Percentiles rank a stretch among this genome's conserved stretches.
Evolutionary conservation across 106 monocot genomes (phyloP).

Genomic region (Phalaenopsis equestris): DNA sequence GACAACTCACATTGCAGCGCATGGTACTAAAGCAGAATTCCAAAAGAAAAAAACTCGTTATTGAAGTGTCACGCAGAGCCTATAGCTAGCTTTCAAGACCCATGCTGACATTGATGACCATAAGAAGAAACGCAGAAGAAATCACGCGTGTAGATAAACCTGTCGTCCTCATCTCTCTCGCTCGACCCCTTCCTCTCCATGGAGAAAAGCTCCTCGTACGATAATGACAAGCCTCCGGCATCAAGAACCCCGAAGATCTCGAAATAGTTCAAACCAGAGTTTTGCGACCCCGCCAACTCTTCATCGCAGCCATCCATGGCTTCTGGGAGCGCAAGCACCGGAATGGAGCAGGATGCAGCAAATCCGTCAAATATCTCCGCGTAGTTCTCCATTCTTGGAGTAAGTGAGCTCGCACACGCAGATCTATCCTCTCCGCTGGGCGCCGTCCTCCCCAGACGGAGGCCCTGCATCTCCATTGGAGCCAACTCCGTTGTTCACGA

Average conservation of each 20-base stretch:
- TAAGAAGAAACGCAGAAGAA: not conserved
- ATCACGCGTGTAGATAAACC: not conserved
- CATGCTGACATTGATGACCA: not conserved
- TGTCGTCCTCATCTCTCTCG: not conserved
- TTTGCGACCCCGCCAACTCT: not conserved
- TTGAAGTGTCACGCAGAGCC: not conserved
- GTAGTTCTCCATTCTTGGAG: conserved; percentile 39
- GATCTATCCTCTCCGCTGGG: conserved; percentile 12
- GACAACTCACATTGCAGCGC: not conserved
- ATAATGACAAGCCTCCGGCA: conserved; percentile 33
- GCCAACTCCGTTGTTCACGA: not conserved
- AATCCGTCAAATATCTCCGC: conserved; percentile 74
- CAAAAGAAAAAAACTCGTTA: not conserved
- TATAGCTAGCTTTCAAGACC: not conserved
- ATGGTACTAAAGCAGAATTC: not conserved
- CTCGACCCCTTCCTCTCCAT: not conserved
- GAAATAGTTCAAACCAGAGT: conserved; percentile 30
- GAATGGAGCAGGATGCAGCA: conserved; percentile 61
- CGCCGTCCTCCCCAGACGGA: conserved; percentile 5
- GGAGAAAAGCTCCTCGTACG: conserved; percentile 59
- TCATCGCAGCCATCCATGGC: conserved; percentile 4
- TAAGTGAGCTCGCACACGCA: conserved; percentile 9
- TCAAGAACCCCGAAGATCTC: conserved; percentile 74
- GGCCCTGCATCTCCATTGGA: conserved; percentile 9
- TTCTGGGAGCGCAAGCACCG: conserved; percentile 73